Evolutionary conservation across 768 basidiomycete genomes (phyloP).

Genomic region (Xerocomellus intermedius): DNA sequence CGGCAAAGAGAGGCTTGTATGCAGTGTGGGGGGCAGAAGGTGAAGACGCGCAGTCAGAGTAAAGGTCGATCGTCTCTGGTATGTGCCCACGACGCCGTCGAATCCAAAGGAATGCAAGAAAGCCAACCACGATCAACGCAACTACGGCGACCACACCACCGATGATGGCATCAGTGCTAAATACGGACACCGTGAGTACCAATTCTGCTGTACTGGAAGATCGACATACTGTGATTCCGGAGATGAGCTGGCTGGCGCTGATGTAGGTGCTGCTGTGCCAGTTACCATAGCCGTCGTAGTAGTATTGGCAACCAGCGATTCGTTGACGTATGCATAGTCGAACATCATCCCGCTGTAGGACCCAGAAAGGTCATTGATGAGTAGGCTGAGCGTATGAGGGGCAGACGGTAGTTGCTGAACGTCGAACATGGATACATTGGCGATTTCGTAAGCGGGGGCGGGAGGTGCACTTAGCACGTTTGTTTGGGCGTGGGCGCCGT

Average conservation of each 20-base stretch:
- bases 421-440: slow-evolving; percentile 26
- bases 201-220: not conserved
- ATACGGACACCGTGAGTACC: not conserved
- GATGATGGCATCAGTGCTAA: slow-evolving; percentile 12
- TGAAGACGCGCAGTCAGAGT: not conserved
- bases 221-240: slow-evolving; percentile 13
- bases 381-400: slow-evolving; percentile 9
- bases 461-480: slow-evolving; percentile 20
- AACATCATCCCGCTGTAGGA: slow-evolving; percentile 27
- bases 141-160: slow-evolving; percentile 14
- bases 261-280: not conserved
- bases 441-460: slow-evolving; percentile 16
- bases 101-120: slow-evolving; percentile 9
- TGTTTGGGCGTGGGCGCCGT: slow-evolving; percentile 9
- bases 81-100: slow-evolving; percentile 5
- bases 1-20: not conserved
- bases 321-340: slow-evolving; percentile 23
- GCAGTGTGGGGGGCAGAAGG: not conserved
- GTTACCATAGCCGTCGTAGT: not conserved
- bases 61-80: slow-evolving; percentile 7
- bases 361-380: slow-evolving; percentile 21
- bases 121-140: slow-evolving; percentile 3
- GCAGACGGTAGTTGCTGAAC: slow-evolving; percentile 20
- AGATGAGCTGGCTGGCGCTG: not conserved
- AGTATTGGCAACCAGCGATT: slow-evolving; percentile 12